Conservation (phyloP, 2,329 filamentous ascomycete genomes). For the Aspergillus pseudoviridinutans region DNA sequence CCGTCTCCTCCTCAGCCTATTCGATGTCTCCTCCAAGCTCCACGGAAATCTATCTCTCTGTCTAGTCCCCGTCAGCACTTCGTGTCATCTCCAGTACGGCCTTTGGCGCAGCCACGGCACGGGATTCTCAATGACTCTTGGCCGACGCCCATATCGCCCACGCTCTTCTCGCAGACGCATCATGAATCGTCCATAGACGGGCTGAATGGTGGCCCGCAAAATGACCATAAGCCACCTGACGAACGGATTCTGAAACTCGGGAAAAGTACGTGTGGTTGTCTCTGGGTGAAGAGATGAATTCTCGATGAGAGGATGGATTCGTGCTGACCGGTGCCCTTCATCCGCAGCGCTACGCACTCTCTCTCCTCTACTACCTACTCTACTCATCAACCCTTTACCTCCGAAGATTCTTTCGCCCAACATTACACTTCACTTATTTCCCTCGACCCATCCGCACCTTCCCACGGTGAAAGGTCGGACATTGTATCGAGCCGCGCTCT, state of each 20-base stretch:
- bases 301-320: neutral
- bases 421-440: constrained; percentile 61
- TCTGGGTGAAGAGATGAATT: neutral
- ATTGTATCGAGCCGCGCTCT: constrained; percentile 86
- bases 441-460: constrained; percentile 61
- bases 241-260: constrained; percentile 60
- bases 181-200: constrained; percentile 20
- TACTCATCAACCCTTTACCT: constrained; percentile 59
- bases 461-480: constrained; percentile 88
- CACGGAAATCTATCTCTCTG: constrained; percentile 2
- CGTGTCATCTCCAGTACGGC: constrained; percentile 24
- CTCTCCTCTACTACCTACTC: constrained; percentile 59
- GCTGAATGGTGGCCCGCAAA: constrained; percentile 14
- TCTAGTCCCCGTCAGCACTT: constrained; percentile 19
- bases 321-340: constrained; percentile 8
- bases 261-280: constrained; percentile 47
- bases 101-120: constrained; percentile 35
- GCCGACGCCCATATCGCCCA: constrained; percentile 21
- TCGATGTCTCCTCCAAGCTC: constrained; percentile 6
- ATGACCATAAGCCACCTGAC: constrained; percentile 50
- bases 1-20: constrained; percentile 4
- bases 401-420: constrained; percentile 60
- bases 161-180: constrained; percentile 24
- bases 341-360: constrained; percentile 54
- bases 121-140: constrained; percentile 35